A percentile compares a stretch with the other conserved stretches of the same genome.
Conservation (phyloP, 2,329 filamentous ascomycete genomes). For the Ceratocystis albifundus region DNA sequence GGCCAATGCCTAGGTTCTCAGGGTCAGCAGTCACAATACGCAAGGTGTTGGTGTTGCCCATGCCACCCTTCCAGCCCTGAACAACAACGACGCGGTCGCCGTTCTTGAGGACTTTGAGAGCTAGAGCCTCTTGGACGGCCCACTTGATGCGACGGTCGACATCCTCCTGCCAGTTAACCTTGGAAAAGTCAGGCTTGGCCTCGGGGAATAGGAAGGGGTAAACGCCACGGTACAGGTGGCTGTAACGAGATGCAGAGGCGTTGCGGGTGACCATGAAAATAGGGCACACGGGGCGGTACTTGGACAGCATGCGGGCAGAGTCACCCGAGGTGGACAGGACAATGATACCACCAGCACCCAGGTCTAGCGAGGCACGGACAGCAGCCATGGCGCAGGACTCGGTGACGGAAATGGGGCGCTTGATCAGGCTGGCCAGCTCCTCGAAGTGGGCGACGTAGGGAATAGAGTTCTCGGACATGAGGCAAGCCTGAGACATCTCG, state of each 20-base stretch:
- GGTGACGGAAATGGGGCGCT: conserved; percentile 72
- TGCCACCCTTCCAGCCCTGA: conserved; percentile 82
- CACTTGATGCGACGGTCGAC: conserved; percentile 96
- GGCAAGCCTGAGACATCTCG: conserved; percentile 97
- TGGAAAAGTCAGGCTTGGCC: conserved; percentile 85
- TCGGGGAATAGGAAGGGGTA: conserved; percentile 95
- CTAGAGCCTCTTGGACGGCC: conserved; percentile 78
- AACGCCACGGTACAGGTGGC: conserved; percentile 91
- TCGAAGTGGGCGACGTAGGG: conserved; percentile 95
- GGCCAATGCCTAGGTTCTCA: conserved; percentile 46
- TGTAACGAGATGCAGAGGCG: conserved; percentile 71
- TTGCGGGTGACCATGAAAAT: conserved; percentile 99
- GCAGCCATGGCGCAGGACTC: conserved; percentile 97
- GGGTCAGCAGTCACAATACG: conserved; percentile 52
- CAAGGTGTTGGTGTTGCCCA: conserved; percentile 81
- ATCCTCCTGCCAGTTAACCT: conserved; percentile 96
- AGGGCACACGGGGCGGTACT: conserved; percentile 96
- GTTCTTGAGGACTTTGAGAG: conserved; percentile 61
- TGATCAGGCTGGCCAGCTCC: conserved; percentile 74
- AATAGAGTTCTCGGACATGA: conserved; percentile 93
- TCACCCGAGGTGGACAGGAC: conserved; percentile 92
- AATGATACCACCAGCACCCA: conserved; percentile 92
- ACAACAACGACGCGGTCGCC: conserved; percentile 72
- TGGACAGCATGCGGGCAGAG: conserved; percentile 89
- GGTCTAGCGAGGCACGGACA: conserved; percentile 86